These are phyloP conservation scores for Globisporangium viniferum DNA, from an alignment of 352 stramenopile genomes.

Conservation along the genomic window DNA sequence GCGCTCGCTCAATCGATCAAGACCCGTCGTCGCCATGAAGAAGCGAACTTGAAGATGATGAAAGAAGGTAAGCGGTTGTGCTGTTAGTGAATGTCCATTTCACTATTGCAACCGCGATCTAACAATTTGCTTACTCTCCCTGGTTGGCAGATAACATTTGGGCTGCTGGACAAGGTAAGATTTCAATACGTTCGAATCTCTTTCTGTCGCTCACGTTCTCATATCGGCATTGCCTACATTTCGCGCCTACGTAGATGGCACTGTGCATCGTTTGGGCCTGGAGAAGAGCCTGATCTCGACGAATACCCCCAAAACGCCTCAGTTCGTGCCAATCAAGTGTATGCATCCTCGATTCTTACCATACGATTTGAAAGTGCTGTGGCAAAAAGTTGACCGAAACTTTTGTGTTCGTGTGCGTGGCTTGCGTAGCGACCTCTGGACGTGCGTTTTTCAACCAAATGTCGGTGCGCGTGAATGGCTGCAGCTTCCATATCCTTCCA, in stretches of 20 bases:
- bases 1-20: slow-evolving; percentile 75
- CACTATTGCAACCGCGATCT: neutral
- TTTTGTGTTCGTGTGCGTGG: neutral
- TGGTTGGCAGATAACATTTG: slow-evolving; percentile 73
- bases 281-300: slow-evolving; percentile 82
- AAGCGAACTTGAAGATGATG: slow-evolving; percentile 80
- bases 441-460: slow-evolving; percentile 86
- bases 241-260: slow-evolving; percentile 44
- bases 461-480: slow-evolving; percentile 82
- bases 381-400: neutral
- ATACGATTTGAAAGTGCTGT: neutral
- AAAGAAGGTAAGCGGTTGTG: slow-evolving; percentile 46
- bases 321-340: slow-evolving; percentile 62
- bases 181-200: neutral
- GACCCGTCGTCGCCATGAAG: slow-evolving; percentile 72
- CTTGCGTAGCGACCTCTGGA: slow-evolving; percentile 20
- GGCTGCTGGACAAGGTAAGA: slow-evolving; percentile 51
- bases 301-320: slow-evolving; percentile 40
- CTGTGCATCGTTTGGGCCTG: slow-evolving; percentile 73
- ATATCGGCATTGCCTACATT: neutral
- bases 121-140: neutral
- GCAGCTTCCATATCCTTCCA: slow-evolving; percentile 82
- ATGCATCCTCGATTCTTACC: slow-evolving; percentile 1
- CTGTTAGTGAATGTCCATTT: neutral
- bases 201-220: neutral